phyloP scores from a whole-genome alignment of 306 rosid genomes.

The Inga laurina region DNA sequence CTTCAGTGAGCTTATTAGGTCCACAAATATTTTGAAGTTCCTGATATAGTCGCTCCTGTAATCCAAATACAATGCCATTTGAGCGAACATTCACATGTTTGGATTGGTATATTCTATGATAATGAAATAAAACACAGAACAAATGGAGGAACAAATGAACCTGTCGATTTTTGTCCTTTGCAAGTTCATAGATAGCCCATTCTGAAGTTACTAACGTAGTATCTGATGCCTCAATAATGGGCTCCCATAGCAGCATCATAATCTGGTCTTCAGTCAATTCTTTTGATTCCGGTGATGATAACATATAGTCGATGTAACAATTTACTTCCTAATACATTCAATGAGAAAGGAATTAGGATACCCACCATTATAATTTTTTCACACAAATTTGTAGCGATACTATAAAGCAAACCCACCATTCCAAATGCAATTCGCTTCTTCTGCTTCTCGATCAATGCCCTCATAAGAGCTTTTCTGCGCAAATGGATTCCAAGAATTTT shows the following conservation, averaged over 20 bases:
- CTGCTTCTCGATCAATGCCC: slow-evolving; percentile 60
- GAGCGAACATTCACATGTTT: not conserved
- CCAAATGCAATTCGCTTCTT: slow-evolving; percentile 76
- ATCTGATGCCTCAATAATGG: slow-evolving; percentile 79
- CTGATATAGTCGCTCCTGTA: slow-evolving; percentile 60
- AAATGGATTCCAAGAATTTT: slow-evolving; percentile 42
- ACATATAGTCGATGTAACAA: slow-evolving; percentile 63
- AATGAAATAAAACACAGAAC: not conserved
- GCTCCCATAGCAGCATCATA: slow-evolving; percentile 77
- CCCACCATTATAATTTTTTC: not conserved
- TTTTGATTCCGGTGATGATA: slow-evolving; percentile 55
- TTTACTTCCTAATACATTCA: slow-evolving; percentile 54
- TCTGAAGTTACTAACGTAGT: slow-evolving; percentile 80
- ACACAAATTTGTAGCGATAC: not conserved
- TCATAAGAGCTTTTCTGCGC: slow-evolving; percentile 59
- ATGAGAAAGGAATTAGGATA: slow-evolving; percentile 30
- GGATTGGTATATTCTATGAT: not conserved
- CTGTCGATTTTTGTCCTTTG: slow-evolving; percentile 72
- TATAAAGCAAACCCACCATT: slow-evolving; percentile 42
- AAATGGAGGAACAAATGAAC: slow-evolving; percentile 34
- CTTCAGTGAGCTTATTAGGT: slow-evolving; percentile 57
- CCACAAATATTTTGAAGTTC: slow-evolving; percentile 64
- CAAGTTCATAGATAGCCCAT: slow-evolving; percentile 91
- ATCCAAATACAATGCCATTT: not conserved
- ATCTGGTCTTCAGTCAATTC: slow-evolving; percentile 62